phyloP scores from a whole-genome alignment of 331 rosid species.

The Dryas integrifolia region DNA sequence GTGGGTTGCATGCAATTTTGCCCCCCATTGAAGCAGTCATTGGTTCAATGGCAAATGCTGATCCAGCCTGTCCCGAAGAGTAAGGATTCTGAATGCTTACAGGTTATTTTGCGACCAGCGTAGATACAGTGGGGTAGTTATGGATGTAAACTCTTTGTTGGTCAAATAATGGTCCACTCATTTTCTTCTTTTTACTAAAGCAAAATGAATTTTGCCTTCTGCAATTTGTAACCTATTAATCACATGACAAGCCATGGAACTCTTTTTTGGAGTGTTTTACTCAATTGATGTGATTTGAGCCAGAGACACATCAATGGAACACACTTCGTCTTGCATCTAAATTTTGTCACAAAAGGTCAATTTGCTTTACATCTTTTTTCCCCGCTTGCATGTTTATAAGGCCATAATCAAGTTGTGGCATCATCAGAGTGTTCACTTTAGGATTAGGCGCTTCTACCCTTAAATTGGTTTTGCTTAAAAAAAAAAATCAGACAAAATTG shows the following conservation, averaged over 20 bases:
- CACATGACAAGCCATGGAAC: slow-evolving; percentile 1
- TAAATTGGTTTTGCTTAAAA: not conserved
- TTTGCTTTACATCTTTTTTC: not conserved
- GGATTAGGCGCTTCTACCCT: not conserved
- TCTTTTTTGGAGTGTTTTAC: not conserved
- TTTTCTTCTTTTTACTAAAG: not conserved
- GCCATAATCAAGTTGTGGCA: not conserved
- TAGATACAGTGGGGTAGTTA: not conserved
- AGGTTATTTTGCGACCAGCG: not conserved
- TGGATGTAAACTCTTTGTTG: not conserved
- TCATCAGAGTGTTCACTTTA: not conserved
- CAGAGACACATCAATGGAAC: not conserved
- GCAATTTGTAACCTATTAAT: not conserved
- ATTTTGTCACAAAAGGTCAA: not conserved
- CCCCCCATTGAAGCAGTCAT: slow-evolving; percentile 89
- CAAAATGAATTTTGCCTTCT: not conserved
- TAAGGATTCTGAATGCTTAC: slow-evolving; percentile 48
- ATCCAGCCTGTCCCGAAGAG: slow-evolving; percentile 85
- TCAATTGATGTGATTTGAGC: not conserved
- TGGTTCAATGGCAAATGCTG: slow-evolving; percentile 89
- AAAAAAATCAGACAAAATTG: not conserved
- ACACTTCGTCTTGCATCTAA: not conserved
- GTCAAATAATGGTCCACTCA: not conserved
- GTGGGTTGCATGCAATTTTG: slow-evolving; percentile 81
- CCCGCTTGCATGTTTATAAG: not conserved